Conservation (phyloP, 176 grass and related monocot genomes). For the Musa beccarii region DNA sequence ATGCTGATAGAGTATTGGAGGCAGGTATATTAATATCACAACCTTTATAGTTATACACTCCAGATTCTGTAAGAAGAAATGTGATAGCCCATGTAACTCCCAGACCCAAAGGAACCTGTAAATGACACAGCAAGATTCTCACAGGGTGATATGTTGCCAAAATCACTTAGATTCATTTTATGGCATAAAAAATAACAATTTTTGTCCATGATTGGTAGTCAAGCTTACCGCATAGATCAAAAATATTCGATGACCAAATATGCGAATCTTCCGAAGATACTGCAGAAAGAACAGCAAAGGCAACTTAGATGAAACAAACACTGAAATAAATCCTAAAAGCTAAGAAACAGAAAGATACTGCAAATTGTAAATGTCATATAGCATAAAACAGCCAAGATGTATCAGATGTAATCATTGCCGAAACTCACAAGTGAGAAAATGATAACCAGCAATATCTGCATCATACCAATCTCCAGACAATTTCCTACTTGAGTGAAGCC, state of each 20-base stretch:
- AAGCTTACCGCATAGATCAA: constrained; percentile 80
- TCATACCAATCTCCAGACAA: constrained; percentile 83
- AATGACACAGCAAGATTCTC: not conserved
- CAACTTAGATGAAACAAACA: constrained; percentile 9
- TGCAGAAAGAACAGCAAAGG: constrained; percentile 31
- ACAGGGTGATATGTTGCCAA: constrained; percentile 7
- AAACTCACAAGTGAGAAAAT: constrained; percentile 94
- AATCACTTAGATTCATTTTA: not conserved
- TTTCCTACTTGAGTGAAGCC: constrained; percentile 75
- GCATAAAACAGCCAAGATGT: too few relatives aligned
- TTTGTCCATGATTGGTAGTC: not conserved
- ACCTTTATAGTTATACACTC: constrained; percentile 79
- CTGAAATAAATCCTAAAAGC: not conserved
- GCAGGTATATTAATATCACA: constrained; percentile 73
- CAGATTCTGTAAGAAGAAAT: constrained; percentile 74
- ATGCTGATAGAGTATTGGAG: constrained; percentile 77
- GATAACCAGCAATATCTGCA: constrained; percentile 72
- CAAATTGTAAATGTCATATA: not conserved
- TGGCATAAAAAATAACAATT: not conserved
- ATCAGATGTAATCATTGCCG: not conserved
- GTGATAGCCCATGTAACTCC: constrained; percentile 90
- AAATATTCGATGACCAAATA: constrained; percentile 86
- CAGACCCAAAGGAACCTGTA: constrained; percentile 79
- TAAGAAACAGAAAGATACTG: not conserved
- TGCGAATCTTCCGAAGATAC: constrained; percentile 94